Evolutionary conservation across 305 asterid species (phyloP).

Genomic region (Nicotiana rustica): DNA sequence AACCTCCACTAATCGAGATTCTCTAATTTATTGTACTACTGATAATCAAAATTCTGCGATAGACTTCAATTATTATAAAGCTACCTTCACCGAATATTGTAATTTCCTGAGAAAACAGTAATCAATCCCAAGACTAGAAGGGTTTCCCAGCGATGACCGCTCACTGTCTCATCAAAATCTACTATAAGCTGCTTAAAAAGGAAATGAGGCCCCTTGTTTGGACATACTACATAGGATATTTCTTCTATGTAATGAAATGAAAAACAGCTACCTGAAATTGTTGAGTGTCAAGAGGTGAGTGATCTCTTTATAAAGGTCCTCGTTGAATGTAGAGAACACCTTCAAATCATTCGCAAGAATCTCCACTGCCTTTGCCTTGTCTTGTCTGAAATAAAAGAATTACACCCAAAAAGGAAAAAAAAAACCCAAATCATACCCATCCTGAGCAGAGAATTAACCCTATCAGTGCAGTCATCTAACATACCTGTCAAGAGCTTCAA

Average conservation of each 20-base stretch:
- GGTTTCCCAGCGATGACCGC: no score
- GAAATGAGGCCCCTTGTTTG: not conserved
- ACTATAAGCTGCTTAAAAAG: no score
- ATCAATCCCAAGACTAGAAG: no score
- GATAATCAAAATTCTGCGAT: no score
- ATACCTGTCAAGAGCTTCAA: conserved; percentile 87
- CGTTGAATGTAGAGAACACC: conserved; percentile 84
- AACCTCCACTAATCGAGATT: no score
- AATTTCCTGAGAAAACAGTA: no score
- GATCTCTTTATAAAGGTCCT: conserved; percentile 79
- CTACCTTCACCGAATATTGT: no score
- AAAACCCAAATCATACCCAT: not conserved
- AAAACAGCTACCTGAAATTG: conserved; percentile 70
- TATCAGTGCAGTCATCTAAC: not conserved
- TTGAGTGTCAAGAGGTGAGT: conserved; percentile 79
- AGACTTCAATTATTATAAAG: no score
- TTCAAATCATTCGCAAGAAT: conserved; percentile 79
- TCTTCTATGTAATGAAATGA: conserved; percentile 30
- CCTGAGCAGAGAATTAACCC: not conserved
- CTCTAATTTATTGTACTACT: no score
- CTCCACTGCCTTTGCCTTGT: conserved; percentile 82
- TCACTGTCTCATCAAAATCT: no score
- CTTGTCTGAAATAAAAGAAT: conserved; percentile 56
- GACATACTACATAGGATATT: not conserved
- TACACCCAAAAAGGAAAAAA: not conserved